These are phyloP conservation scores for Durotheca rogersii DNA, from an alignment of 495 filamentous ascomycete genomes.

Conservation along the genomic window DNA sequence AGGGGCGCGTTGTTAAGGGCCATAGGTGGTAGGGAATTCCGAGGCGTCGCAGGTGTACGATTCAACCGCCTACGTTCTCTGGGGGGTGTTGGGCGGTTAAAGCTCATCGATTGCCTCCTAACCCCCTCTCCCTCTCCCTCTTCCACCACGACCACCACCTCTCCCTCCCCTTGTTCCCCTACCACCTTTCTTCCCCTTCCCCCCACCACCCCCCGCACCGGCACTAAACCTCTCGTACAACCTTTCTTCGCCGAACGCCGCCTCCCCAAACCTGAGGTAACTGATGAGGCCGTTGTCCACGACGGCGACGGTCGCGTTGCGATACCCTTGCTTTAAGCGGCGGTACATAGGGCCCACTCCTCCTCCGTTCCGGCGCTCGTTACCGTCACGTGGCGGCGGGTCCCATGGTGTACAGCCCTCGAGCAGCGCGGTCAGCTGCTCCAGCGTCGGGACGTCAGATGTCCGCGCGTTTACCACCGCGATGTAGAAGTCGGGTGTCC, in stretches of 20 bases:
- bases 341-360: slow-evolving; percentile 52
- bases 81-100: too few relatives aligned
- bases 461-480: slow-evolving; percentile 75
- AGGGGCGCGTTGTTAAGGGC: too few relatives aligned
- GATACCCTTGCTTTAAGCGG: slow-evolving; percentile 78
- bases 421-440: slow-evolving; percentile 68
- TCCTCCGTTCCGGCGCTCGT: slow-evolving; percentile 39
- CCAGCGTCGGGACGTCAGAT: slow-evolving; percentile 66
- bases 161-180: slow-evolving; percentile 43
- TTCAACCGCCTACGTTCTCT: too few relatives aligned
- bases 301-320: slow-evolving; percentile 81
- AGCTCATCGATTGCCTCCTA: too few relatives aligned
- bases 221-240: slow-evolving; percentile 55
- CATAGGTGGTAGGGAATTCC: too few relatives aligned
- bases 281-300: slow-evolving; percentile 89
- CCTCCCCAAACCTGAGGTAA: slow-evolving; percentile 77
- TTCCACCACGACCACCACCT: slow-evolving; percentile 28
- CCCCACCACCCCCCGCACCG: slow-evolving; percentile 41
- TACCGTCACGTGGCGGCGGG: slow-evolving; percentile 54
- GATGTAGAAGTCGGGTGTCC: slow-evolving; percentile 77
- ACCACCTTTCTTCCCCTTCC: slow-evolving; percentile 45
- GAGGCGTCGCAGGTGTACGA: too few relatives aligned
- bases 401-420: slow-evolving; percentile 62
- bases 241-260: slow-evolving; percentile 73
- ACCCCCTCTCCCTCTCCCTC: slow-evolving; percentile 6